Percentiles rank a stretch among this genome's conserved stretches.
These are phyloP conservation scores for Isabelozyma gotoi DNA, from an alignment of 805 yeast genomes.

Conservation along the genomic window DNA sequence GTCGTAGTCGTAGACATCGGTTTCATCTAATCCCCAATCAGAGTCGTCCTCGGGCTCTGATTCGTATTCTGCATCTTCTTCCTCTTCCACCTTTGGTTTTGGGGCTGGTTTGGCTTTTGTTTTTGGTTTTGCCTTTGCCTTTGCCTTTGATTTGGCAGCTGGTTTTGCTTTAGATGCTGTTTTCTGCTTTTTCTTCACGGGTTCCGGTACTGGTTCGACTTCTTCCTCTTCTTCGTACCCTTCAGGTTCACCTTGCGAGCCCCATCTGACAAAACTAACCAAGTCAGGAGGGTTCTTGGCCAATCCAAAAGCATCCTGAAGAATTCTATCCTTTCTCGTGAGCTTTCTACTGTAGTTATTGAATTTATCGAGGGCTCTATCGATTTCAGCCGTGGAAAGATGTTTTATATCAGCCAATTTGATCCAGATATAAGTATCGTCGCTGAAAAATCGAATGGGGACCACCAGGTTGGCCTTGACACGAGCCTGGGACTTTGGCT, in stretches of 20 bases:
- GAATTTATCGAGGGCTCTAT: constrained; percentile 24
- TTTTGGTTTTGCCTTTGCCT: not conserved
- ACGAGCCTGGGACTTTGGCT: constrained; percentile 44
- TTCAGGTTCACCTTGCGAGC: constrained; percentile 46
- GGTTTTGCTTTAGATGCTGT: not conserved
- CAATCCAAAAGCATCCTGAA: constrained; percentile 52
- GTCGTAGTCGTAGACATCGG: constrained; percentile 19
- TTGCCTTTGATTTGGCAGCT: not conserved
- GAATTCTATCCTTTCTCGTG: constrained; percentile 41
- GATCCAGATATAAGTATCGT: constrained; percentile 73
- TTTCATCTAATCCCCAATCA: constrained; percentile 47
- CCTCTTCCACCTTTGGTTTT: not conserved
- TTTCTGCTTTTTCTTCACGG: constrained; percentile 1
- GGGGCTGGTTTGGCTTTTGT: constrained; percentile 1
- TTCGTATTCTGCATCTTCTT: constrained; percentile 2
- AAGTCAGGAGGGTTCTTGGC: constrained; percentile 48
- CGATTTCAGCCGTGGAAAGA: constrained; percentile 43
- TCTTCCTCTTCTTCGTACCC: constrained; percentile 15
- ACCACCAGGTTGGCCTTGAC: constrained; percentile 3
- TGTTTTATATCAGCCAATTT: constrained; percentile 49
- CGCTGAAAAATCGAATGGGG: constrained; percentile 70
- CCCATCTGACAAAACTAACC: constrained; percentile 39
- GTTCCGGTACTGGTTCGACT: not conserved
- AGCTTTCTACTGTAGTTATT: constrained; percentile 19
- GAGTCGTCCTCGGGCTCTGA: constrained; percentile 24